phyloP scores from a whole-genome alignment of 176 grass and related monocot species.

The Bonia amplexicaulis region DNA sequence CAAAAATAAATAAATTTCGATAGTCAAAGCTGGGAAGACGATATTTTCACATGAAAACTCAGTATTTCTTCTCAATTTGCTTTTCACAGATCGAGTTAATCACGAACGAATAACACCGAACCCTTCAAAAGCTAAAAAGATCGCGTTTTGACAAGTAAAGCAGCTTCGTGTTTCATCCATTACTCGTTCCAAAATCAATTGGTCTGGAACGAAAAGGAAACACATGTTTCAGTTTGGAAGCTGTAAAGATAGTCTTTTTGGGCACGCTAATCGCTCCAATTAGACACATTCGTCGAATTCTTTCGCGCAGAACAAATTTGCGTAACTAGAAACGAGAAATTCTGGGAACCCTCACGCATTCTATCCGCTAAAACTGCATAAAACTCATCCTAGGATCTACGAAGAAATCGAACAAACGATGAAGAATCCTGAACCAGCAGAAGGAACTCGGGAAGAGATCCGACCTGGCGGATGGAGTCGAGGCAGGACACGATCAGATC shows the following conservation, averaged over 20 bases:
- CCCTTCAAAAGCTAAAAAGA: background rate
- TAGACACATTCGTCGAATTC: background rate
- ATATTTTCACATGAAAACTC: background rate
- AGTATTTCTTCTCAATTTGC: background rate
- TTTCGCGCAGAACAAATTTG: background rate
- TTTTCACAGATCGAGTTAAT: background rate
- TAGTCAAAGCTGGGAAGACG: background rate
- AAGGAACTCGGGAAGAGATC: background rate
- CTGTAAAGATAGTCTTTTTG: background rate
- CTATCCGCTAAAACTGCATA: background rate
- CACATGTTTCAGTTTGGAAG: background rate
- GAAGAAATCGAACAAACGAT: background rate
- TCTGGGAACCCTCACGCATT: background rate
- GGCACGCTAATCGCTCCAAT: background rate
- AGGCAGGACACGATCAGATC: slow-evolving; percentile 81
- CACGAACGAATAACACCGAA: background rate
- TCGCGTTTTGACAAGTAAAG: background rate
- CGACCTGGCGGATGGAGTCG: slow-evolving; percentile 77
- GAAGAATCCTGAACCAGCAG: background rate
- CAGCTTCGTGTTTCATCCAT: background rate
- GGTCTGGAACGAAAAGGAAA: background rate
- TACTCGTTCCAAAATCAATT: background rate
- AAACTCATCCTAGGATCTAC: background rate
- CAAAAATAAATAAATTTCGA: background rate
- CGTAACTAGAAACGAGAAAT: background rate